Evolutionary conservation across 2,329 filamentous ascomycete genomes (phyloP), one percentile per base, ranked within the genome.

Genomic region (Pyrenochaeta sp.): DNA sequence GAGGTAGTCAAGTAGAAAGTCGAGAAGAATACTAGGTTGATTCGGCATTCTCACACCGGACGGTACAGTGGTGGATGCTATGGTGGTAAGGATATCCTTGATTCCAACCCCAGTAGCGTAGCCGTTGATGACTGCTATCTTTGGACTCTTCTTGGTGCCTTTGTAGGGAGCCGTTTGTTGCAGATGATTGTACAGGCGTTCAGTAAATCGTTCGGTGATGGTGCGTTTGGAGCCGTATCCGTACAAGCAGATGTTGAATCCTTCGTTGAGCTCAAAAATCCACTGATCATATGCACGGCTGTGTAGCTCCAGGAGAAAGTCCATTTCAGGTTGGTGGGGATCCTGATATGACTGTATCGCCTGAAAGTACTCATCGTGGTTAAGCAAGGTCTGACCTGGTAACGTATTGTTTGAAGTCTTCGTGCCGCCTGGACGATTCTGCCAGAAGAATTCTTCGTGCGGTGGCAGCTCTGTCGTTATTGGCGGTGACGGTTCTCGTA

Each of bases 391-490:
- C 22, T 95, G 76, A 4, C 87, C 85, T 1, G 87, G 81, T 4
- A 97, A 78, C 0, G 85, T 96, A 55, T 94, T 94, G 65, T 89
- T 88, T 1, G 92, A 96, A 0, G 93, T 96, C 71, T 92, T 92
- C 30, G 84, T 79, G 3, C 85, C 81, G 2, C 90, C 91, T 0
- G 89, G 85, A 34, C 90, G 86, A 67, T 96, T 96, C 64, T 97
- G 90, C 64, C 87, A 89, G 70, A 99, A 97, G 75, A 95, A 99
- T 55, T 88, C 83, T 69, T 97, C 94, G 64, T 96, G 90, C 0
- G 92, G 80, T 4, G 92, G 89, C 2, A 97, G 80, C 60, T 96
- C 83, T 38, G 84, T 81, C 13, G n/a, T n/a, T n/a, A n/a, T n/a
- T n/a, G 93, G 90, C 3, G 90, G 90, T 4, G 88, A 91, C 1